A percentile compares a stretch with the other conserved stretches of the same genome.
Evolutionary conservation across 2,329 filamentous ascomycete genomes (phyloP).

Genomic region (Cordyceps javanica): DNA sequence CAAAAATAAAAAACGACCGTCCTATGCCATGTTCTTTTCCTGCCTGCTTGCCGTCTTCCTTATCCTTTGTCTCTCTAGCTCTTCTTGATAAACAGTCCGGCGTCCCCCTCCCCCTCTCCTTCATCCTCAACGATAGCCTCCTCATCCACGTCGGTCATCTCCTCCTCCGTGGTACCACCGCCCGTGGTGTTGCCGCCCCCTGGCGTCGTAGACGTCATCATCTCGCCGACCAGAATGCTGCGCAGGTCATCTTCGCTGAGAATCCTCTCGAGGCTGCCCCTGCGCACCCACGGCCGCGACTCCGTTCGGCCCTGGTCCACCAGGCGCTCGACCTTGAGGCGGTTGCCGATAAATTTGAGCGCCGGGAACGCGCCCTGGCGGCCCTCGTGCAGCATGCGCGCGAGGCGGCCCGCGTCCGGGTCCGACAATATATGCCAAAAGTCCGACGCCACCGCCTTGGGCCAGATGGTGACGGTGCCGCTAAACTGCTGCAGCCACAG

Average conservation of each 20-base stretch:
- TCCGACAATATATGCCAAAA: slow-evolving; percentile 84
- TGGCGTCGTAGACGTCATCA: no score
- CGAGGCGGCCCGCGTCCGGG: slow-evolving; percentile 67
- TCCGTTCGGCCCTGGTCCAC: slow-evolving; percentile 54
- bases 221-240: slow-evolving; percentile 38
- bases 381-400: slow-evolving; percentile 83
- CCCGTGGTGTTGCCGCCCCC: neutral
- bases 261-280: slow-evolving; percentile 53
- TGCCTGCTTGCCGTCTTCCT: neutral
- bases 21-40: neutral
- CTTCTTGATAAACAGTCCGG: slow-evolving; percentile 9
- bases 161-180: slow-evolving; percentile 29
- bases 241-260: slow-evolving; percentile 55
- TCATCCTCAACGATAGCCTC: slow-evolving; percentile 22
- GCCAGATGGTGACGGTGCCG: slow-evolving; percentile 95
- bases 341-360: slow-evolving; percentile 82
- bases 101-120: slow-evolving; percentile 8
- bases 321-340: slow-evolving; percentile 72
- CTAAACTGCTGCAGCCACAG: slow-evolving; percentile 94
- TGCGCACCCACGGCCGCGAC: slow-evolving; percentile 41
- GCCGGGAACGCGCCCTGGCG: slow-evolving; percentile 88
- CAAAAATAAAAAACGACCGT: neutral
- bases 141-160: slow-evolving; percentile 22
- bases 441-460: slow-evolving; percentile 70
- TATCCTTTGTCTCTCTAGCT: neutral